These are phyloP conservation scores for Lachnellula occidentalis DNA, from an alignment of 2,329 filamentous ascomycete genomes.

Conservation along the genomic window DNA sequence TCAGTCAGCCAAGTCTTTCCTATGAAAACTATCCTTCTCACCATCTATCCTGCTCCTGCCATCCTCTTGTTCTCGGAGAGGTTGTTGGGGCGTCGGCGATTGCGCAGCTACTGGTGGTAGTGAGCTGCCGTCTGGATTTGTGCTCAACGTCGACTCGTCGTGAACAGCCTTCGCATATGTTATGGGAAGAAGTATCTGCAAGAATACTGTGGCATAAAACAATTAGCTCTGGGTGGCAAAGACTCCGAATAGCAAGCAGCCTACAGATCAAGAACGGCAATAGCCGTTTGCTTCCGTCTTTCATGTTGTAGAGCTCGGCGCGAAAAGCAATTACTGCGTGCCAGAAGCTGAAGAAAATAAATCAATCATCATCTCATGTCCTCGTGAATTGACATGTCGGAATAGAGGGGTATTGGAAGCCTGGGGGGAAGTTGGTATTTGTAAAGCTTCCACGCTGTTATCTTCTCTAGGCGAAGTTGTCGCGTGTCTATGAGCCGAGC, in stretches of 20 bases:
- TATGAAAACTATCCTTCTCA: slow-evolving; percentile 7
- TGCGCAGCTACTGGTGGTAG: slow-evolving; percentile 25
- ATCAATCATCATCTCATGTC: slow-evolving; percentile 24
- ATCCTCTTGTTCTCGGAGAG: slow-evolving; percentile 21
- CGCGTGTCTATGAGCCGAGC: neutral
- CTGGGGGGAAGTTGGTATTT: slow-evolving; percentile 11
- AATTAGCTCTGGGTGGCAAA: slow-evolving; percentile 1
- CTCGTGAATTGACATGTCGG: slow-evolving; percentile 9
- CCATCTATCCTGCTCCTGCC: slow-evolving; percentile 21
- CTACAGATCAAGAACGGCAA: slow-evolving; percentile 30
- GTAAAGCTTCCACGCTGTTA: slow-evolving; percentile 22
- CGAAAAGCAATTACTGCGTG: slow-evolving; percentile 21
- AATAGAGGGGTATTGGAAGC: slow-evolving; percentile 11
- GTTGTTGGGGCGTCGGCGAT: slow-evolving; percentile 23
- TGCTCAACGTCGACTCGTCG: slow-evolving; percentile 16
- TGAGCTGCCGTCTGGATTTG: slow-evolving; percentile 20
- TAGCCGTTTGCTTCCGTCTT: slow-evolving; percentile 23
- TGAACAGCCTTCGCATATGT: slow-evolving; percentile 17
- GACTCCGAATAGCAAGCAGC: slow-evolving; percentile 4
- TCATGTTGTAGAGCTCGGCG: slow-evolving; percentile 27
- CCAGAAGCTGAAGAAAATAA: slow-evolving; percentile 17
- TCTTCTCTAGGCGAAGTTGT: slow-evolving; percentile 15
- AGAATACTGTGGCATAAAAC: slow-evolving; percentile 21
- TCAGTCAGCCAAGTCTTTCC: slow-evolving; percentile 13
- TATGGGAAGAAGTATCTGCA: slow-evolving; percentile 21